Base-by-base conservation (phyloP, 305 asterid species). In the Lippia alba region DNA sequence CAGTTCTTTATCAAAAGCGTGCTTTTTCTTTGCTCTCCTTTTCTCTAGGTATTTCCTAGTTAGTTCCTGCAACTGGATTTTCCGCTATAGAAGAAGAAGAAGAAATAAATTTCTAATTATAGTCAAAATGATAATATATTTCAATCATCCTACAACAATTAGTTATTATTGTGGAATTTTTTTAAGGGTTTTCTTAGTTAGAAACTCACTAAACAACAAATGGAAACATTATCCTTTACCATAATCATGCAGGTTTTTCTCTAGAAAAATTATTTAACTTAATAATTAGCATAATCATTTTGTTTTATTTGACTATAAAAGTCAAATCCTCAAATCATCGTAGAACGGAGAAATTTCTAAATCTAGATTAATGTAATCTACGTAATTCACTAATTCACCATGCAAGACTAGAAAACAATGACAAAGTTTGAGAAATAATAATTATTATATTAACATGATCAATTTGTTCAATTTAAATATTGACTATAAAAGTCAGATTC, bases 11-110 rank as follows among this genome's bases (percentile, higher is more conserved):
- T 75, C 77, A 71, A 61, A 66, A 69, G 56, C 75, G 16, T 41
- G 67, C 62, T 33, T 65, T 36, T 41, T 15, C 30, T 51, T 61
- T 11, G 1, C 39, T 41, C 17, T 50, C 69, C 60, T 44, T 79
- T 72, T 67, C 75, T 69, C 76, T 33, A 72, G 74, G 74, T 61
- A 10, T 63, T 77, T 71, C 76, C 74, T 80, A 41, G 68, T 60
- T 64, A 54, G 30, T 66, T 77, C 78, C 54, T 53, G 67, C 70
- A 24, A 3, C 30, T 3, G 1, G 30, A 3, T 36, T 4, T 36
- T 36, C 50, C 40, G 7, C 62, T 40, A 53, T 40, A 5, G 12
- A 44, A 5, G 41, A 36, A 36, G 41, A 36, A 36, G 41, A 36
- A 36, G 9, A 36, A 5, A 36, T 36, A 36, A 36, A 4, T 36